A percentile compares a stretch with the other conserved stretches of the same genome.
These are phyloP conservation scores for Saraca asoca DNA, from an alignment of 331 rosid genomes.

Conservation along the genomic window DNA sequence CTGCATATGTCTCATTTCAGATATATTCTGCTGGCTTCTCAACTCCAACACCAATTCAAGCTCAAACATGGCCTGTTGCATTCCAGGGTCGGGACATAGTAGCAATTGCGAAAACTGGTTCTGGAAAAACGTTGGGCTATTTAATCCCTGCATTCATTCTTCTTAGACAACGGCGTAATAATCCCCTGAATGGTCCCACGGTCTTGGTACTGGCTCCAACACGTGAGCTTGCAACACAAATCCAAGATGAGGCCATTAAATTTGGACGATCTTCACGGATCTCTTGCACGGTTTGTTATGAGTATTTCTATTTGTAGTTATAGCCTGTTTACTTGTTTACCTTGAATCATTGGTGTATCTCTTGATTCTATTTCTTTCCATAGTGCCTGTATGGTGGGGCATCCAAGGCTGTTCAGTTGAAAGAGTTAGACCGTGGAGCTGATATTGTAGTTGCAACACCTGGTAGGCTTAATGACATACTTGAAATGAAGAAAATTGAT, in stretches of 20 bases:
- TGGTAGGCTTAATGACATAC: conserved; percentile 94
- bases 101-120: conserved; percentile 98
- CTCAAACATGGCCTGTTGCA: conserved; percentile 99
- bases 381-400: conserved; percentile 99
- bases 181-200: conserved; percentile 85
- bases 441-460: conserved; percentile 99
- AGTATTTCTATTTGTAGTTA: conserved; percentile 13
- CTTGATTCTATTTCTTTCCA: conserved; percentile 42
- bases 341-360: conserved; percentile 7
- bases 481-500: conserved; percentile 88
- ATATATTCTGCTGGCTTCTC: conserved; percentile 90
- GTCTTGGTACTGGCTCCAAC: conserved; percentile 98
- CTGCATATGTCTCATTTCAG: conserved; percentile 56
- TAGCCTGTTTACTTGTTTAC: conserved; percentile 22
- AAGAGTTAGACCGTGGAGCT: conserved; percentile 92
- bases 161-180: conserved; percentile 77
- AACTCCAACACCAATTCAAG: conserved; percentile 96
- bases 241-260: conserved; percentile 86
- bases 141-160: conserved; percentile 88
- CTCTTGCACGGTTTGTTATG: conserved; percentile 83
- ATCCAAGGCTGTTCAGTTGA: conserved; percentile 84
- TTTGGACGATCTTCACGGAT: conserved; percentile 86
- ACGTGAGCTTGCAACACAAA: conserved; percentile 97
- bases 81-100: conserved; percentile 95
- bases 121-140: conserved; percentile 98